phyloP scores from a whole-genome alignment of 2,329 filamentous ascomycete genomes.

The Thelonectria olida region DNA sequence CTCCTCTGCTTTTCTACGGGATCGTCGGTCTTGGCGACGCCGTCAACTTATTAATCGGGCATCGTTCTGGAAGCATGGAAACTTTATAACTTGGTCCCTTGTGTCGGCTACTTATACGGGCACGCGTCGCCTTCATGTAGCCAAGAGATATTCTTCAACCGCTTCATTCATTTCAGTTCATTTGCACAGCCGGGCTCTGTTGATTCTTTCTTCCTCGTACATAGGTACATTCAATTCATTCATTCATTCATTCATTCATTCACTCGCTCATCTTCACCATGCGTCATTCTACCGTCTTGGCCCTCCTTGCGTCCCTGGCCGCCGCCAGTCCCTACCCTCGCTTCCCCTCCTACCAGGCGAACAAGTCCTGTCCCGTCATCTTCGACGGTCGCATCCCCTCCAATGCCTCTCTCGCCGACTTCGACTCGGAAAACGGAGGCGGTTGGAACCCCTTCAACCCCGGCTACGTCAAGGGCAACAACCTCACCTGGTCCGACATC shows the following conservation, averaged over 20 bases:
- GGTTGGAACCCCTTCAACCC: conserved; percentile 57
- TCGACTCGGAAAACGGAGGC: conserved; percentile 51
- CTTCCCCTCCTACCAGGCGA: conserved; percentile 8
- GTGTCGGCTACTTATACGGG: background rate
- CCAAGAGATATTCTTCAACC: too few relatives aligned
- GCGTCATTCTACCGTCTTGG: conserved; percentile 26
- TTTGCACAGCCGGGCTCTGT: background rate
- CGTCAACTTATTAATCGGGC: background rate
- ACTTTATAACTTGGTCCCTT: background rate
- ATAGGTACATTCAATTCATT: conserved; percentile 10
- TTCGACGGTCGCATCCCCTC: conserved; percentile 58
- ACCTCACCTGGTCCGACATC: conserved; percentile 60
- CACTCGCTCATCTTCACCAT: conserved; percentile 15
- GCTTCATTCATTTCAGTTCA: too few relatives aligned
- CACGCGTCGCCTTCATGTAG: background rate
- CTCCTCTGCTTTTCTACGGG: too few relatives aligned
- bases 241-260: conserved; percentile 10
- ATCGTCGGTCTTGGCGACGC: background rate
- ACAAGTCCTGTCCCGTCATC: conserved; percentile 43
- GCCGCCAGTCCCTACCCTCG: conserved; percentile 26
- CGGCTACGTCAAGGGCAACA: conserved; percentile 61
- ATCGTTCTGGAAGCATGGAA: background rate
- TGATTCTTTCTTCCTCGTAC: conserved; percentile 8
- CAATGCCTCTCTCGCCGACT: conserved; percentile 48
- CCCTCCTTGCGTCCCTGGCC: conserved; percentile 28